These are phyloP conservation scores for Puccinia polysora DNA, from an alignment of 1,284 basidiomycete genomes.

Conservation along the genomic window DNA sequence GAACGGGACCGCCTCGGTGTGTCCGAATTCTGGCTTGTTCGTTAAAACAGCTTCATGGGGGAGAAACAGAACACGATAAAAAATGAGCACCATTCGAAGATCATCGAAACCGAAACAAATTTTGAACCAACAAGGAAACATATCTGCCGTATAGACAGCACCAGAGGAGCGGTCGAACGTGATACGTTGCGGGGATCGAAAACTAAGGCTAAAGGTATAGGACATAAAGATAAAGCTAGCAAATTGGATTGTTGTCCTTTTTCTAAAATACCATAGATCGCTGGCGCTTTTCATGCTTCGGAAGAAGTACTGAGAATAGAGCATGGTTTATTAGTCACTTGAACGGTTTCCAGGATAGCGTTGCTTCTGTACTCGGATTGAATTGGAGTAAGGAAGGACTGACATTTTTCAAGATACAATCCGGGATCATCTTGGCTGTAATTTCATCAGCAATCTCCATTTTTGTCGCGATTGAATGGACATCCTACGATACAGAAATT, in stretches of 20 bases:
- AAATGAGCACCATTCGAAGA: slow-evolving; percentile 17
- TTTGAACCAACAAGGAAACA: slow-evolving; percentile 66
- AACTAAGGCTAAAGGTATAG: slow-evolving; percentile 77
- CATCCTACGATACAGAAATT: slow-evolving; percentile 3
- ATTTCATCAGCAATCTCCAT: slow-evolving; percentile 91
- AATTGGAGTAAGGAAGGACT: slow-evolving; percentile 51
- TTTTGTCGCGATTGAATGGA: slow-evolving; percentile 57
- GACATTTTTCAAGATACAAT: slow-evolving; percentile 78
- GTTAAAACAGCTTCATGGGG: slow-evolving; percentile 55
- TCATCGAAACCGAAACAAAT: neutral
- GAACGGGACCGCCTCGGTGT: slow-evolving; percentile 85
- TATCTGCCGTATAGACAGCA: slow-evolving; percentile 80
- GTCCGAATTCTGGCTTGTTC: slow-evolving; percentile 49
- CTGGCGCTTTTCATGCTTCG: slow-evolving; percentile 75
- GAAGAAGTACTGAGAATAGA: slow-evolving; percentile 74
- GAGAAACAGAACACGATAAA: slow-evolving; percentile 18
- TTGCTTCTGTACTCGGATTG: too few relatives aligned
- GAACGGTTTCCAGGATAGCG: slow-evolving; percentile 13
- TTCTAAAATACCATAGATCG: slow-evolving; percentile 94
- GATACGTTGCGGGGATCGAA: slow-evolving; percentile 78
- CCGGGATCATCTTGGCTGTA: slow-evolving; percentile 79
- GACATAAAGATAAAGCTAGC: slow-evolving; percentile 89
- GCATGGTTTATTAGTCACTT: too few relatives aligned
- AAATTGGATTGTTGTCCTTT: slow-evolving; percentile 88
- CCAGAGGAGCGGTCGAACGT: slow-evolving; percentile 84